Evolutionary conservation across 2,329 filamentous ascomycete genomes (phyloP).

Genomic region (Chalaropsis ovoidea): DNA sequence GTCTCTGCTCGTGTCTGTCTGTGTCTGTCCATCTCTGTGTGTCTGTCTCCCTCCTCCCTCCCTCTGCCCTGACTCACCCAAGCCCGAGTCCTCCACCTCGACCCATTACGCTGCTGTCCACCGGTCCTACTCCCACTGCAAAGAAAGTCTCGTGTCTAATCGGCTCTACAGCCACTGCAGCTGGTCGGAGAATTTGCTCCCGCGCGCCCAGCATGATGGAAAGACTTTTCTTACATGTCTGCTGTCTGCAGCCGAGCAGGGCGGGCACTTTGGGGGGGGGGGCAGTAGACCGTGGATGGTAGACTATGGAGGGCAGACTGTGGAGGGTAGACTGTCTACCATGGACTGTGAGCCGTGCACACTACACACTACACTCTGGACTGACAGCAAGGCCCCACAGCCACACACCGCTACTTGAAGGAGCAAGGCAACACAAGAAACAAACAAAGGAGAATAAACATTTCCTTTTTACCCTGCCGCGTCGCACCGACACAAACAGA

Average conservation of each 20-base stretch:
- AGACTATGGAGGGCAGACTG: too few relatives aligned
- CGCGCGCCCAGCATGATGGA: background rate
- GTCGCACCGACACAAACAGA: background rate
- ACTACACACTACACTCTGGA: too few relatives aligned
- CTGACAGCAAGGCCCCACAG: too few relatives aligned
- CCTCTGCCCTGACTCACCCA: background rate
- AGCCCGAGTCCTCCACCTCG: background rate
- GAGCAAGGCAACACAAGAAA: background rate
- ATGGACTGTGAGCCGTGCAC: too few relatives aligned
- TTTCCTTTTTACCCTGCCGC: background rate
- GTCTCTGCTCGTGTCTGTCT: background rate
- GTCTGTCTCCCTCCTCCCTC: background rate
- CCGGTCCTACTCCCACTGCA: background rate
- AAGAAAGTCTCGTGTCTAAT: background rate
- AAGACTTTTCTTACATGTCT: background rate
- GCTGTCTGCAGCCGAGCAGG: background rate
- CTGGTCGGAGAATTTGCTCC: slow-evolving; percentile 5
- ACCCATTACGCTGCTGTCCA: background rate
- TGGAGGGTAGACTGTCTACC: too few relatives aligned
- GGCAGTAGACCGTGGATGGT: background rate
- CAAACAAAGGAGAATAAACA: slow-evolving; percentile 7
- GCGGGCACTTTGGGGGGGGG: background rate
- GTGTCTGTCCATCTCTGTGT: background rate
- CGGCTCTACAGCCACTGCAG: background rate
- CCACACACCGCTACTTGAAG: slow-evolving; percentile 10